Evolutionary conservation across 768 basidiomycete species (phyloP), one percentile per base, ranked within the genome.

Genomic region (Rhizopogon rudus): DNA sequence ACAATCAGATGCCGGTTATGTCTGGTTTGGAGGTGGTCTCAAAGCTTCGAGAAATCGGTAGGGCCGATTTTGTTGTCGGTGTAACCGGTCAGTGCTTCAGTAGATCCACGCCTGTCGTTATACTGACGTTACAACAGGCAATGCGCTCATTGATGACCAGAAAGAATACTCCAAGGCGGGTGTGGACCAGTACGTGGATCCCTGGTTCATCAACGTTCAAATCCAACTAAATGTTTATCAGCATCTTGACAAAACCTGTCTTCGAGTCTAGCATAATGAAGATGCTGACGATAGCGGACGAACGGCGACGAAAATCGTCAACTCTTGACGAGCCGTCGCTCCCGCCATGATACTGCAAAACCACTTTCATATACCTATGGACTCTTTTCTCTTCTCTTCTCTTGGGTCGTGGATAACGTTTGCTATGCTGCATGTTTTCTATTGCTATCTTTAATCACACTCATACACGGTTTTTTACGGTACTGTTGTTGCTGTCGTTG

Each of bases 1-100:
- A 82, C 58, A 93, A 94, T 67, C 90, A 92, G 70, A 93, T 93
- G 88, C 87, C 87, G 8, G 73, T 90, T 17, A 77, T 91, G 76
- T 86, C 86, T 57, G 93, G 93, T 14, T 65, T 91, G 44, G 81
- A 84, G 55, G 79, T 81, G 17, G 82, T 91, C 10, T 67, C 77
- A 53, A 84, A 80, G 65, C 71, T 94, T 40, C 74, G 91, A 56
- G 76, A 78, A 55, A 66, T 84, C 65, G 85, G 84, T 7, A 76
- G 90, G 57, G 72, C 66, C 17, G 90, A 93, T 62, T 88, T 93
- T 63, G 81, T 93, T n/a, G 87, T 92, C 16, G 88, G 88, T 35
- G 85, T 90, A 41, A 90, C 88, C 51, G 88, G 84, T 83, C 41
- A 60, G 75, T 51, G 17, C 31, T 39, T 1, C 22, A 25, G 22